Evolutionary conservation across 2,329 filamentous ascomycete species (phyloP), one percentile per base, ranked within the genome.

Genomic region (Escovopsis sp.): DNA sequence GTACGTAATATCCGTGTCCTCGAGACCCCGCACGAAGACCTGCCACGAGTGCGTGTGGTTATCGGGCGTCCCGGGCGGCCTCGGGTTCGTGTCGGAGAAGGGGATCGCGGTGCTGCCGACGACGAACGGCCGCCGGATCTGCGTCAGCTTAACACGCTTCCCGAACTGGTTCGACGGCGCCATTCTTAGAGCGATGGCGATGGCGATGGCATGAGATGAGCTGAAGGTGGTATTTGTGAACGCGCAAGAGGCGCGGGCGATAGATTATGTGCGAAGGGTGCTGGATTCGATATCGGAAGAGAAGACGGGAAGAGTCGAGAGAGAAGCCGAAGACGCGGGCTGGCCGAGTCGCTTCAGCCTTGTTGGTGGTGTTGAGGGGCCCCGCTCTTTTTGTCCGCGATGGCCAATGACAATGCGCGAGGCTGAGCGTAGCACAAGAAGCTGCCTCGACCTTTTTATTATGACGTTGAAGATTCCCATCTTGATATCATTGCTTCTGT

Each of bases 1-100:
- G 62, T 94, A 91, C 26, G 85, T 87, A 51, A 96, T 82, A 57
- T 94, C 85, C 46, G 85, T 84, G 59, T 85, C 85, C 54, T 94
- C 86, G 42, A 94, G 72, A 38, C 88, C 86, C 57, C 84, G 84
- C 45, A 98, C 85, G 61, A 93, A 96, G 49, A 96, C 85, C 55
- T 83, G 80, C 91, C 91, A 98, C 48, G 84, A 85, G 68, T 96
- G 93, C 30, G 89, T 96, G 68, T 98, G 91, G 62, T 94, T 88
- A 47, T 85, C 74, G 23, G 89, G 86, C 4, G 85, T 76, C 57
- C 79, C 74, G 19, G 78, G 67, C 2, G 86, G 85, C 55, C 84
- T 82, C 43, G 85, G 85, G 56, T 86, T 84, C 51, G 81, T 77
- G 41, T 85, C 82, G 60, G 85, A 82, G 64, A 87, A 87, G 36